Percentiles rank a stretch among this genome's conserved stretches.
Conservation (phyloP, 371 early-diverging fungal genomes). For the Actinomortierella ambigua region DNA sequence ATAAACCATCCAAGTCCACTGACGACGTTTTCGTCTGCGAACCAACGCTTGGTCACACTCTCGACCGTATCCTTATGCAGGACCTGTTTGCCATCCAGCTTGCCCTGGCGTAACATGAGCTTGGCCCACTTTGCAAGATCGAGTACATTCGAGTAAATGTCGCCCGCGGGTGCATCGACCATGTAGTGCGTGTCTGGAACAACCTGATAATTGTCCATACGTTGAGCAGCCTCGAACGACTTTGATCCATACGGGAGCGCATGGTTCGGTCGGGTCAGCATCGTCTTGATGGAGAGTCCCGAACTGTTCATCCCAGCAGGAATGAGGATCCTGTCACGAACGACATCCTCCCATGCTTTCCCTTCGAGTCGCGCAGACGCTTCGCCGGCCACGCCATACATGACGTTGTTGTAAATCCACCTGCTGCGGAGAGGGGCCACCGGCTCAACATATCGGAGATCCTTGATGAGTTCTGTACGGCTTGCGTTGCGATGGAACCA, state of each 20-base stretch:
- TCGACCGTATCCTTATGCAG: conserved; percentile 6
- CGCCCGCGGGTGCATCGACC: no score
- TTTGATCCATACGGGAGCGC: conserved; percentile 4
- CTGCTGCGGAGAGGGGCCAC: not conserved
- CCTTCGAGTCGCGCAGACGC: conserved; percentile 16
- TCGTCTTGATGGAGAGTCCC: conserved; percentile 6
- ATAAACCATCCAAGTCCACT: conserved; percentile 17
- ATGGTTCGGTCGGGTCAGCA: conserved; percentile 9
- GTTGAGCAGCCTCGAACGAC: conserved; percentile 5
- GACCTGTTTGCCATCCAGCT: conserved; percentile 13
- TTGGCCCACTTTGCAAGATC: conserved; percentile 15
- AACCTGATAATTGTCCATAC: not conserved
- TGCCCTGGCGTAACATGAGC: conserved; percentile 6
- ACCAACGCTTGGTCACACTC: not conserved
- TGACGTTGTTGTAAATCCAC: conserved; percentile 14
- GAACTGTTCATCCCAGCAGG: conserved; percentile 10
- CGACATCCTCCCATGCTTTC: conserved; percentile 9
- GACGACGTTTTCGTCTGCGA: no score
- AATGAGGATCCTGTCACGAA: conserved; percentile 6
- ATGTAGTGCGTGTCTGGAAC: no score
- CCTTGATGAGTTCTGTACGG: conserved; percentile 11
- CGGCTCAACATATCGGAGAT: conserved; percentile 6
- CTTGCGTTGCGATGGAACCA: conserved; percentile 3
- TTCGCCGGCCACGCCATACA: conserved; percentile 18
- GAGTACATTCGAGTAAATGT: conserved; percentile 16